A percentile compares a stretch with the other conserved stretches of the same genome.
Conservation (phyloP, 1,284 basidiomycete genomes). For the Melampsora abietis-canadensis region DNA sequence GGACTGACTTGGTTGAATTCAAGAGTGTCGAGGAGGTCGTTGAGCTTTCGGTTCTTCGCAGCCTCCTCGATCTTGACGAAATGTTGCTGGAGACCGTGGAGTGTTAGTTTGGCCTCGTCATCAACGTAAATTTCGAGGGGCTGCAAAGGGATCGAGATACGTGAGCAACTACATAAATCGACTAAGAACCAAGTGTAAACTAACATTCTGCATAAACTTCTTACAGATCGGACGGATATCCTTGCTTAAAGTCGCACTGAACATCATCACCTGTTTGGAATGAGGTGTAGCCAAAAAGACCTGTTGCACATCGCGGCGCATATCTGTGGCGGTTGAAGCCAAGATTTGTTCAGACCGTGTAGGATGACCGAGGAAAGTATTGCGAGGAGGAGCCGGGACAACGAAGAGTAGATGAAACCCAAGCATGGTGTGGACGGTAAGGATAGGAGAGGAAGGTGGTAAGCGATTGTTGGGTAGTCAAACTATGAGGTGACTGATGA, state of each 20-base stretch:
- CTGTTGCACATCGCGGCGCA: conserved; percentile 99
- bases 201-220: conserved; percentile 98
- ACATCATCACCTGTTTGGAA: conserved; percentile 99
- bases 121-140: conserved; percentile 99
- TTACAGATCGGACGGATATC: conserved; percentile 97
- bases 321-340: conserved; percentile 64
- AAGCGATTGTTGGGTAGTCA: neutral
- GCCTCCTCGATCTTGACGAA: conserved; percentile 94
- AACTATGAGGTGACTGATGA: conserved; percentile 1
- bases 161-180: neutral
- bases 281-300: conserved; percentile 99
- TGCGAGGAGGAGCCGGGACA: no score
- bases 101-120: conserved; percentile 96
- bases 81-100: conserved; percentile 98
- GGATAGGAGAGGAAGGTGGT: neutral
- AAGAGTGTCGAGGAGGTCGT: conserved; percentile 89
- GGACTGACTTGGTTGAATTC: conserved; percentile 90
- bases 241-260: conserved; percentile 95
- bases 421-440: neutral
- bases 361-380: neutral
- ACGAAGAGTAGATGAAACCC: no score
- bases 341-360: neutral
- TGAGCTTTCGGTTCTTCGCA: conserved; percentile 95
- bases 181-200: neutral
- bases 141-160: conserved; percentile 56